Evolutionary conservation across 2,329 filamentous ascomycete species (phyloP), one percentile per base, ranked within the genome.

Genomic region (Fusarium sublunatum): DNA sequence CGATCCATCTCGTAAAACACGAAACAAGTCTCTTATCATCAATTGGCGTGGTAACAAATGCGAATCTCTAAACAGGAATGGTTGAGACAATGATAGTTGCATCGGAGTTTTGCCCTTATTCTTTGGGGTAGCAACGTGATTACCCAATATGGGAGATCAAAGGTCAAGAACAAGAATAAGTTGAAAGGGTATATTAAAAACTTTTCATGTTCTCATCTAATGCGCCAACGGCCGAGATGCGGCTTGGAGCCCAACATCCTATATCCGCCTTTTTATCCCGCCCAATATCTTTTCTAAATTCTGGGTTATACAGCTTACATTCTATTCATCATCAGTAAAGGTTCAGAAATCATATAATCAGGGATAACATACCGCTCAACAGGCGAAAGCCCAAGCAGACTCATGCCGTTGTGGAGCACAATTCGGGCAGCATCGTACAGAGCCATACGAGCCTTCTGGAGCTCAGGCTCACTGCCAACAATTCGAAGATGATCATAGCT

Each of bases 401-500:
- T 84, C 92, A 96, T 96, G 60, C 91, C 92, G 75, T 95, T 96
- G 70, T 84, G 84, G 63, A 96, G 80, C 32, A 94, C 91, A 59
- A 88, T 87, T 71, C 90, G 85, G 7, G 91, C 89, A 3, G 89
- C 83, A 67, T 90, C 87, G 74, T 96, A 96, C 68, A 96, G 78
- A 10, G 91, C 90, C 83, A 92, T 86, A 67, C 92, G 84, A 26
- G 77, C 76, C 71, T 78, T 78, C 82, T 90, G 88, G 51, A 93
- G 78, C 73, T 90, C 88, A 28, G 80, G 81, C 77, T 94, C 91
- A 60, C 88, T 91, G 50, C 91, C 91, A n/a, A 96, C 86, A 50
- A 95, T 91, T 72, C 91, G 87, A 61, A 96, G 81, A 58, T 91
- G 88, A 71, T 93, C 91, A 77, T 96, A 96, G 75, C 89, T 92